A percentile compares a stretch with the other conserved stretches of the same genome.
Conservation (phyloP, 305 asterid species). For the Withania somnifera region DNA sequence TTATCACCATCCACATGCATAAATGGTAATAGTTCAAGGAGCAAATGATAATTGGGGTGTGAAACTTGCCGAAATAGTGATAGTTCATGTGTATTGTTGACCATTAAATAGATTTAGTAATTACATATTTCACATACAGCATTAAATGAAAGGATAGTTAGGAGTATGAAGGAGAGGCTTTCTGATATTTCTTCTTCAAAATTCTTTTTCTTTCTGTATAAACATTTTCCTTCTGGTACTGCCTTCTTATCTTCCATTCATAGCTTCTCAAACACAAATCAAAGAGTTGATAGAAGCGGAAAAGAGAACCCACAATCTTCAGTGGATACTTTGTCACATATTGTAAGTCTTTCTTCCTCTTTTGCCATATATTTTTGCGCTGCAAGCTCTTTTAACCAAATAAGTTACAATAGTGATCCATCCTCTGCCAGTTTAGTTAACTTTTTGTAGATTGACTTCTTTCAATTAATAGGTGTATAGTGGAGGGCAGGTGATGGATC, state of each 20-base stretch:
- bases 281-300: slow-evolving; percentile 7
- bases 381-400: not conserved
- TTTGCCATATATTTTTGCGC: not conserved
- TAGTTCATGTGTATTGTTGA: no score
- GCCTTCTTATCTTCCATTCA: not conserved
- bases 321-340: not conserved
- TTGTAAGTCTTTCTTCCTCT: slow-evolving; percentile 2
- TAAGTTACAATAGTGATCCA: not conserved
- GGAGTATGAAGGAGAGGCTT: not conserved
- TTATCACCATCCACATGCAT: no score
- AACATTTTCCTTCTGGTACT: not conserved
- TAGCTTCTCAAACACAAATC: not conserved
- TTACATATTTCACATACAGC: not conserved
- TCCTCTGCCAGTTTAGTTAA: not conserved
- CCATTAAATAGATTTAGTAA: not conserved
- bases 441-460: not conserved
- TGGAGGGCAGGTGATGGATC: not conserved
- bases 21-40: no score
- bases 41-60: no score
- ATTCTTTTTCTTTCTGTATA: not conserved
- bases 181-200: not conserved
- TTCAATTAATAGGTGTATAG: not conserved
- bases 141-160: not conserved
- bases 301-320: not conserved
- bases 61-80: no score